Evolutionary conservation across 192 early-diverging fungal genomes (phyloP).

Genomic region (Ambispora gerdemannii): DNA sequence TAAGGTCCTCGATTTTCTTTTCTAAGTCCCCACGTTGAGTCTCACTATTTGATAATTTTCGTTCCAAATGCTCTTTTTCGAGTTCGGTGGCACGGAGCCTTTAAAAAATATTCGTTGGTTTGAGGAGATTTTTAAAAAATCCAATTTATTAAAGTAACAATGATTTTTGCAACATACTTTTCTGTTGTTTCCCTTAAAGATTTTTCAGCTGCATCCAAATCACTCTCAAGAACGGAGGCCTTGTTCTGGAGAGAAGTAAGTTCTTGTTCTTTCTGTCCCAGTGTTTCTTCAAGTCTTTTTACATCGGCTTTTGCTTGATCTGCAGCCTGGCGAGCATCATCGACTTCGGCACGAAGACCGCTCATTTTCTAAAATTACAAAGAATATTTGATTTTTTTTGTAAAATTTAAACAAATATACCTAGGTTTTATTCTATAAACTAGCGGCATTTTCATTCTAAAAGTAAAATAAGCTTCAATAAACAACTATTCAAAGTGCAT

Average conservation of each 20-base stretch:
- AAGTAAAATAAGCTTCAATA: too few species aligned
- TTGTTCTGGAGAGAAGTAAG: conserved; percentile 65
- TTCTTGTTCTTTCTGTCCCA: conserved; percentile 72
- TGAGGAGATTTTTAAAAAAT: conserved; percentile 10
- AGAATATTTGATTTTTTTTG: too few species aligned
- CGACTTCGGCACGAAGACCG: conserved; percentile 62
- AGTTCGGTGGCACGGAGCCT: conserved; percentile 76
- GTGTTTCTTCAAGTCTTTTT: conserved; percentile 60
- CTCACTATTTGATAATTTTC: conserved; percentile 80
- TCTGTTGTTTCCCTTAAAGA: conserved; percentile 52
- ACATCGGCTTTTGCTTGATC: conserved; percentile 58
- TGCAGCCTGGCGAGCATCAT: conserved; percentile 56
- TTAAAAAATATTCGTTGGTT: background rate
- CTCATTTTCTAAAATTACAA: conserved; percentile 65
- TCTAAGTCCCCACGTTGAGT: conserved; percentile 66
- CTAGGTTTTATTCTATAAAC: too few species aligned
- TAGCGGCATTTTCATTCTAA: too few species aligned
- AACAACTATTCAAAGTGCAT: too few species aligned
- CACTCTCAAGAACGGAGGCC: conserved; percentile 43
- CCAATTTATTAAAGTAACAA: background rate
- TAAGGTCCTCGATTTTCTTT: conserved; percentile 67
- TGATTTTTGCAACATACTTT: conserved; percentile 57
- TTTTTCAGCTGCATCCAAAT: conserved; percentile 55
- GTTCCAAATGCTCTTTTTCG: conserved; percentile 81
- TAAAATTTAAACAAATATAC: too few species aligned